phyloP scores from a whole-genome alignment of 208 protist species.

The Crithidia sp. region DNA sequence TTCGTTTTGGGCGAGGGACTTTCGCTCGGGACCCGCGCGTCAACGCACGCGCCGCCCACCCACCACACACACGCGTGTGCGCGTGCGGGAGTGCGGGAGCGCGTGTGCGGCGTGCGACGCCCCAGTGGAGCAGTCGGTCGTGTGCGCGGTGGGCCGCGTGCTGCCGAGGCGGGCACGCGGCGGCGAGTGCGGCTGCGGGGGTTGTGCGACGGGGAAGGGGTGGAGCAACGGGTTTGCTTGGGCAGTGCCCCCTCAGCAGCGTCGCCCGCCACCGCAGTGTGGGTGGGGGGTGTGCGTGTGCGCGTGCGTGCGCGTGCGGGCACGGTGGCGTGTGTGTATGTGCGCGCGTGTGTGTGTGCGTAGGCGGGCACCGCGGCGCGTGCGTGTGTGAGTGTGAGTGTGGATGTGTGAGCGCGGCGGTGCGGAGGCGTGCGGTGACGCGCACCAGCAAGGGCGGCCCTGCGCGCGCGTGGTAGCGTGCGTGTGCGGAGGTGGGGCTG shows the following conservation, averaged over 20 bases:
- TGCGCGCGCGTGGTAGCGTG: constrained; percentile 11
- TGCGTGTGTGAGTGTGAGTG: constrained; percentile 9
- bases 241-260: constrained; percentile 11
- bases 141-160: constrained; percentile 24
- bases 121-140: constrained; percentile 32
- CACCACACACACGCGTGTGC: too few relatives aligned
- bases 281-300: constrained; percentile 16
- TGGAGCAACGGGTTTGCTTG: constrained; percentile 63
- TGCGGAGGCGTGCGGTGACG: constrained; percentile 7
- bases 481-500: constrained; percentile 26
- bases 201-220: constrained; percentile 10
- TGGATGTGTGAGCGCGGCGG: constrained; percentile 11
- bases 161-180: not conserved
- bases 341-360: constrained; percentile 8
- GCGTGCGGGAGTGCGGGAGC: too few relatives aligned
- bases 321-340: constrained; percentile 2
- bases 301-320: constrained; percentile 10
- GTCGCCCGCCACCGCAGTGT: constrained; percentile 21
- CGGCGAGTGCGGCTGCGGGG: constrained; percentile 27
- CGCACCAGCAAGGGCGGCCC: constrained; percentile 1
- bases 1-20: constrained; percentile 62
- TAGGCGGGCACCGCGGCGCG: constrained; percentile 3
- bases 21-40: constrained; percentile 65
- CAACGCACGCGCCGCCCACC: not conserved
- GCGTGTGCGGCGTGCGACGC: constrained; percentile 19